Evolutionary conservation across 768 basidiomycete species (phyloP).

Genomic region (Serendipita indica): DNA sequence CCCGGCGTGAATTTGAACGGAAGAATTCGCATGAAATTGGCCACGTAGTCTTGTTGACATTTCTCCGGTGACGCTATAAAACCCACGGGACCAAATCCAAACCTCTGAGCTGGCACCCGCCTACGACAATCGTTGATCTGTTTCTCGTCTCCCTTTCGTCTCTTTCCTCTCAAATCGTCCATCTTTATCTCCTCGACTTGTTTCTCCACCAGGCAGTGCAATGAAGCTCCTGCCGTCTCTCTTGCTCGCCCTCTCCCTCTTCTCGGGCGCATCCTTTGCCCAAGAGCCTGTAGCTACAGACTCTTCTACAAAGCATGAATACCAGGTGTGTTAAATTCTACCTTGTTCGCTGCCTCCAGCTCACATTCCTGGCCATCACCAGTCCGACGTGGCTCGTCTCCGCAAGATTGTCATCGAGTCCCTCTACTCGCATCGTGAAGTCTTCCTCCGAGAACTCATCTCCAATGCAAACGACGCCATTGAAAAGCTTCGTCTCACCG

Average conservation of each 20-base stretch:
- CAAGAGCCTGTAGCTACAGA: slow-evolving; percentile 29
- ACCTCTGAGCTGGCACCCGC: too few relatives aligned
- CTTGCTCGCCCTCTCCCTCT: slow-evolving; percentile 33
- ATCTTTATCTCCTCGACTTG: too few relatives aligned
- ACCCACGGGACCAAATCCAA: too few relatives aligned
- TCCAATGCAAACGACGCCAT: slow-evolving; percentile 95
- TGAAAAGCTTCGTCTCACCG: slow-evolving; percentile 79
- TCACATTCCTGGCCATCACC: slow-evolving; percentile 2
- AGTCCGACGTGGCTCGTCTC: slow-evolving; percentile 66
- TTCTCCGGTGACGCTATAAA: too few relatives aligned
- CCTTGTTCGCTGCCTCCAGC: not conserved
- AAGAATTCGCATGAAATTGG: too few relatives aligned
- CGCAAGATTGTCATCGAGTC: slow-evolving; percentile 80
- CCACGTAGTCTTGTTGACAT: too few relatives aligned
- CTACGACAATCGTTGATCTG: too few relatives aligned
- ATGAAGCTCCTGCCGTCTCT: slow-evolving; percentile 14
- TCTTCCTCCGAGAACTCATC: slow-evolving; percentile 60
- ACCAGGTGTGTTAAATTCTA: slow-evolving; percentile 38
- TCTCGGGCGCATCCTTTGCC: slow-evolving; percentile 32
- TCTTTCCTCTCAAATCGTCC: too few relatives aligned
- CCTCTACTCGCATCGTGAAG: slow-evolving; percentile 22
- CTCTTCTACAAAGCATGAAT: slow-evolving; percentile 47
- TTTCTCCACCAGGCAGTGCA: not conserved
- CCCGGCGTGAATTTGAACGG: too few relatives aligned
- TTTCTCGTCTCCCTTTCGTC: too few relatives aligned